Evolutionary conservation across 352 stramenopile species (phyloP).

Genomic region (Nannochloropsis limnetica): DNA sequence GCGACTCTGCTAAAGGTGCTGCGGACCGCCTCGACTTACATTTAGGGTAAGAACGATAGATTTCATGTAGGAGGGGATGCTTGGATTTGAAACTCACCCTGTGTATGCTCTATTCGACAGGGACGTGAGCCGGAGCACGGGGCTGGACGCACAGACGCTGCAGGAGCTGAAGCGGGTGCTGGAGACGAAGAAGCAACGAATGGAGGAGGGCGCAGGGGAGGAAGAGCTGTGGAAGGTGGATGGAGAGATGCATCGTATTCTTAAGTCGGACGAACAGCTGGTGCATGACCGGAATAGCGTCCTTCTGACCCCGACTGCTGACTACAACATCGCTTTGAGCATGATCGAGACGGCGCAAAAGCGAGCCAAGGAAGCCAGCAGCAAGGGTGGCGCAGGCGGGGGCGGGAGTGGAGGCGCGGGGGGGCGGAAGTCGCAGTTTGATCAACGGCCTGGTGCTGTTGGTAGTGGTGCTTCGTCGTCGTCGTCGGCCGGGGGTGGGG

Average conservation of each 20-base stretch:
- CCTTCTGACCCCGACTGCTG: background rate
- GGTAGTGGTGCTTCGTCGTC: background rate
- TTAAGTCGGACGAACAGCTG: background rate
- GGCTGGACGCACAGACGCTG: background rate
- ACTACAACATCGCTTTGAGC: background rate
- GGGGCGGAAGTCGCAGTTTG: background rate
- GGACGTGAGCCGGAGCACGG: slow-evolving; percentile 27
- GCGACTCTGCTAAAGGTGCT: background rate
- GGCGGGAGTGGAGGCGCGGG: background rate
- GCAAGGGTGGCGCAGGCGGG: background rate
- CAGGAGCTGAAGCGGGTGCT: background rate
- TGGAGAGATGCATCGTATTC: background rate
- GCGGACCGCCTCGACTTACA: background rate
- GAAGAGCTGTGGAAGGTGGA: slow-evolving; percentile 32
- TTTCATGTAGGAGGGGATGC: background rate
- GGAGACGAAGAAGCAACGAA: background rate
- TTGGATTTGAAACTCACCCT: background rate
- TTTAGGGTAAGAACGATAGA: background rate
- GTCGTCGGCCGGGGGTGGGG: background rate
- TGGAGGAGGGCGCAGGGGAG: background rate
- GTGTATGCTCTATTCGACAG: background rate
- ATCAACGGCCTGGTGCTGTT: background rate
- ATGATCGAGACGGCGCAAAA: background rate
- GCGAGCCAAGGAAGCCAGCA: background rate
- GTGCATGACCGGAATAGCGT: slow-evolving; percentile 26